phyloP scores from a whole-genome alignment of 202 grass and related monocot species.

The Carex arenaria region DNA sequence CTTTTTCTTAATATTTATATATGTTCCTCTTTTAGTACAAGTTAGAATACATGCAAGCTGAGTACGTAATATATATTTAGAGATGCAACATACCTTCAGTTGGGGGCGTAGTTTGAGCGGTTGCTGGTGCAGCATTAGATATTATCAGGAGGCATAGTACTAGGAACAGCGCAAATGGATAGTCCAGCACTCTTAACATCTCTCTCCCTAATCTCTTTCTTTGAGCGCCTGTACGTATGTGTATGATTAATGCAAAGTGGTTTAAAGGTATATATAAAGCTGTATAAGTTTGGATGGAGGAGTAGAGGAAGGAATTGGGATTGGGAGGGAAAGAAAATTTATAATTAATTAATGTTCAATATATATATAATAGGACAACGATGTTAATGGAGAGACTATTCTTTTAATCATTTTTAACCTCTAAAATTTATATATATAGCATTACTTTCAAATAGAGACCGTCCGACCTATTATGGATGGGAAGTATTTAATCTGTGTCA shows the following conservation, averaged over 20 bases:
- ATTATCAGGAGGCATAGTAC: slow-evolving; percentile 1
- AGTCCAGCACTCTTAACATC: not conserved
- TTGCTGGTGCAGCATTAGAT: not conserved
- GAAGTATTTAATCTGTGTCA: too few relatives aligned
- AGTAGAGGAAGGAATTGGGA: not conserved
- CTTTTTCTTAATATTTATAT: not conserved
- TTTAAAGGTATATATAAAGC: not conserved
- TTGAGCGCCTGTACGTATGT: not conserved
- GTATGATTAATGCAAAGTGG: not conserved
- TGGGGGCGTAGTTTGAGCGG: slow-evolving; percentile 29
- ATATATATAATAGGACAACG: too few relatives aligned
- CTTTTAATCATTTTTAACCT: too few relatives aligned
- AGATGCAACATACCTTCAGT: slow-evolving; percentile 34
- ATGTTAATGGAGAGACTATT: too few relatives aligned
- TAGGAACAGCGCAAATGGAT: not conserved
- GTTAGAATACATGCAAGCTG: not conserved
- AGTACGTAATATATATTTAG: not conserved
- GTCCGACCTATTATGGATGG: too few relatives aligned
- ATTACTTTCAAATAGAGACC: too few relatives aligned
- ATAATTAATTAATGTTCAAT: too few relatives aligned
- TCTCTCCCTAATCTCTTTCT: not conserved
- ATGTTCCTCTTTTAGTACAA: not conserved
- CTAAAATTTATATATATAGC: too few relatives aligned
- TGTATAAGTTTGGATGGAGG: not conserved
- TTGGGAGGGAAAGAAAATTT: too few relatives aligned